Evolutionary conservation across 176 grass and related monocot genomes (phyloP).

Genomic region (Triticum dicoccoides): DNA sequence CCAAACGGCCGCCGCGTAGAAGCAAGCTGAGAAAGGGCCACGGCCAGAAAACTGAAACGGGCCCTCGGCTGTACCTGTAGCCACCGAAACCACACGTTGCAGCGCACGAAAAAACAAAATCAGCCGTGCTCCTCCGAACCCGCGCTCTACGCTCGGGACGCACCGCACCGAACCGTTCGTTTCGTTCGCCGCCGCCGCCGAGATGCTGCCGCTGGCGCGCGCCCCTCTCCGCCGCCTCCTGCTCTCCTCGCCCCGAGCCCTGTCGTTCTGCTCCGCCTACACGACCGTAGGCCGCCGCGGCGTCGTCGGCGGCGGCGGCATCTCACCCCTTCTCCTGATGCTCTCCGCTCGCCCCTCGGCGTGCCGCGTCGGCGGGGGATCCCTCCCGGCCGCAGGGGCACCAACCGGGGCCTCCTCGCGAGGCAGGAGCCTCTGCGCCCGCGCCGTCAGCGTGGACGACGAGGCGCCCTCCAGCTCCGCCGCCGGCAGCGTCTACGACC

Average conservation of each 20-base stretch:
- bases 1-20: neutral
- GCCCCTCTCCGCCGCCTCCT: conserved; percentile 27
- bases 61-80: neutral
- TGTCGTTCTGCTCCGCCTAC: neutral
- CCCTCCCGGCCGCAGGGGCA: neutral
- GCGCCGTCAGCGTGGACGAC: neutral
- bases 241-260: neutral
- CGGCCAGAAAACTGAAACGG: neutral
- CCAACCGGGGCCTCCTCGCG: neutral
- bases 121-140: neutral
- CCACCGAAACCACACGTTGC: neutral
- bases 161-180: neutral
- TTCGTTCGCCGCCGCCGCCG: neutral
- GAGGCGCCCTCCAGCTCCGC: conserved; percentile 13
- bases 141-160: neutral
- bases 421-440: conserved; percentile 28
- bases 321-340: conserved; percentile 20
- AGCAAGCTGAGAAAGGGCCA: neutral
- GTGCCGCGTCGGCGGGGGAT: neutral
- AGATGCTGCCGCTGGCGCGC: conserved; percentile 37
- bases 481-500: neutral
- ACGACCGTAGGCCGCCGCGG: neutral
- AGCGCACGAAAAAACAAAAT: neutral
- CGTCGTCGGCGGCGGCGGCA: neutral
- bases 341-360: conserved; percentile 5